These are phyloP conservation scores for Penicillium polonicum DNA, from an alignment of 2,329 filamentous ascomycete species.

Conservation along the genomic window DNA sequence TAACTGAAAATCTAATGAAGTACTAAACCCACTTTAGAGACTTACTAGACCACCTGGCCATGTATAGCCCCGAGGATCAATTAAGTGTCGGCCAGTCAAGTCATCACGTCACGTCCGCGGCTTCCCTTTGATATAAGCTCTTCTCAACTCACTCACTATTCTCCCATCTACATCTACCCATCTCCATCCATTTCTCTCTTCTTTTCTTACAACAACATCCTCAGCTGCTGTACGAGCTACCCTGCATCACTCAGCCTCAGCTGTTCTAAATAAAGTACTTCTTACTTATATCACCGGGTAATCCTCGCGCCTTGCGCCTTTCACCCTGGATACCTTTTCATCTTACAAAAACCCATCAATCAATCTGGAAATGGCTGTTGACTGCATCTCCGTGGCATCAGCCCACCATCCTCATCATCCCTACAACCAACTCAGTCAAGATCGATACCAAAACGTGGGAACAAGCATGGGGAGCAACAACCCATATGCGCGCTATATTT, in stretches of 20 bases:
- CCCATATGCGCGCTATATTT: slow-evolving; percentile 30
- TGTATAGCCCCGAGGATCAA: not conserved
- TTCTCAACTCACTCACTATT: not conserved
- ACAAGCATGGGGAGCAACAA: slow-evolving; percentile 22
- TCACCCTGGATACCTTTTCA: not conserved
- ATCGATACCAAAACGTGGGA: slow-evolving; percentile 9
- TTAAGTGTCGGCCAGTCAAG: slow-evolving; percentile 14
- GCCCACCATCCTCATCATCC: slow-evolving; percentile 24
- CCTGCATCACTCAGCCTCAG: slow-evolving; percentile 14
- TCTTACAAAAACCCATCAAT: not conserved
- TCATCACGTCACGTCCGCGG: slow-evolving; percentile 22
- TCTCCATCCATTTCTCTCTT: not conserved
- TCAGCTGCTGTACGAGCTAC: slow-evolving; percentile 11
- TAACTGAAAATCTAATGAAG: not conserved
- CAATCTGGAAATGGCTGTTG: slow-evolving; percentile 16
- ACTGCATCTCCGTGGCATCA: slow-evolving; percentile 26
- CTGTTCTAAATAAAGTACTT: slow-evolving; percentile 3
- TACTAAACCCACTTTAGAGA: not conserved
- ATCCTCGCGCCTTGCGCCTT: not conserved
- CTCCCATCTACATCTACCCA: not conserved
- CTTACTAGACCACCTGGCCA: too few species aligned
- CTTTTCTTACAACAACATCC: not conserved
- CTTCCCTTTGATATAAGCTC: slow-evolving; percentile 4
- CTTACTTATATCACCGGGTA: slow-evolving; percentile 12
- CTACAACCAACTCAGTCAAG: slow-evolving; percentile 14